Conservation (phyloP, 257 asterid genomes). For the Henckelia pumila region DNA sequence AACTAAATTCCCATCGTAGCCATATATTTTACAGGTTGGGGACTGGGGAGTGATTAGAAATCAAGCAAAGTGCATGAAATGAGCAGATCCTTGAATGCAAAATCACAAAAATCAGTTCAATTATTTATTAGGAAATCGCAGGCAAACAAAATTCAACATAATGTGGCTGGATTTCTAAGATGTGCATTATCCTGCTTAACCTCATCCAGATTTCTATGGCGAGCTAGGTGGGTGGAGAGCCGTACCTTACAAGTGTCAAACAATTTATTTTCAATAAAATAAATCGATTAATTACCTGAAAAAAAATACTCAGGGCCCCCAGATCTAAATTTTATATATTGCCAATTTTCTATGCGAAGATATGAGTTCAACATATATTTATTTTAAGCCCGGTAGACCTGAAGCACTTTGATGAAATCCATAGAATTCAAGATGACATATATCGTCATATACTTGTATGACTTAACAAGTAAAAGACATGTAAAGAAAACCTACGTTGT, state of each 20-base stretch:
- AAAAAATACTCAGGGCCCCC: neutral
- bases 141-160: too few relatives aligned
- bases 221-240: neutral
- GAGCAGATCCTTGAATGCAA: neutral
- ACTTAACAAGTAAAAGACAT: too few relatives aligned
- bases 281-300: conserved; percentile 1
- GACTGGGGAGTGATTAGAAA: conserved; percentile 8
- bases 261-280: neutral
- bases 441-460: neutral
- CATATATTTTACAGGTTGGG: too few relatives aligned
- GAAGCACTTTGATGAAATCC: neutral
- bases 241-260: neutral
- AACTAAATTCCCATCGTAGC: too few relatives aligned
- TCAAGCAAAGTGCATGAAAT: conserved; percentile 13
- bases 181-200: conserved; percentile 6
- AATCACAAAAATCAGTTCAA: too few relatives aligned
- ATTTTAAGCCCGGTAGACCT: conserved; percentile 6
- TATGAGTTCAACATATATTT: neutral
- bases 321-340: conserved; percentile 7
- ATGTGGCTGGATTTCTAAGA: neutral
- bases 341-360: neutral
- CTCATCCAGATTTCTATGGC: neutral
- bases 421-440: neutral
- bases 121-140: too few relatives aligned
- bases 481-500: too few relatives aligned